A percentile compares a stretch with the other conserved stretches of the same genome.
phyloP scores from a whole-genome alignment of 2,329 filamentous ascomycete species.

The Verticillium isaacii region DNA sequence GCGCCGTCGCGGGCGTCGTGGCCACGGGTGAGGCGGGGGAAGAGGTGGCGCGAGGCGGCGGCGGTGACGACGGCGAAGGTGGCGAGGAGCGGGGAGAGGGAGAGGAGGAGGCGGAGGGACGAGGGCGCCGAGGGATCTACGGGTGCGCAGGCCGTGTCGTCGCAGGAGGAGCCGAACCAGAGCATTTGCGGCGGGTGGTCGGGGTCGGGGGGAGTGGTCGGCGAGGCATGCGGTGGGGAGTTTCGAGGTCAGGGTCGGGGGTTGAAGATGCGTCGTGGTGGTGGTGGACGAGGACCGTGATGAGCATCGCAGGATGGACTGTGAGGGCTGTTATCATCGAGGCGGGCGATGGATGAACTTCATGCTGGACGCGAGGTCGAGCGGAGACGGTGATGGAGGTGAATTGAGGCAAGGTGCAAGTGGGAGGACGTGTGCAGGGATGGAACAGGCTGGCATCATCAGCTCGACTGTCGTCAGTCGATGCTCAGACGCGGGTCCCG shows the following conservation, averaged over 20 bases:
- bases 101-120: slow-evolving; percentile 42
- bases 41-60: slow-evolving; percentile 63
- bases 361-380: neutral
- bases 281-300: neutral
- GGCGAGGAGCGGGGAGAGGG: slow-evolving; percentile 65
- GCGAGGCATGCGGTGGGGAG: slow-evolving; percentile 6
- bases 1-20: slow-evolving; percentile 49
- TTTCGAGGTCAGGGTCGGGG: neutral
- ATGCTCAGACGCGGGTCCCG: neutral
- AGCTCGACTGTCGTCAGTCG: neutral
- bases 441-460: neutral
- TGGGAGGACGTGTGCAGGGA: neutral
- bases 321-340: neutral
- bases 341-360: neutral
- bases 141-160: slow-evolving; percentile 52
- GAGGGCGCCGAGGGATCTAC: slow-evolving; percentile 31
- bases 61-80: slow-evolving; percentile 62
- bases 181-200: slow-evolving; percentile 8
- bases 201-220: neutral
- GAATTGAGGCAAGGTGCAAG: neutral
- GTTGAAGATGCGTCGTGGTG: neutral
- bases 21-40: slow-evolving; percentile 63
- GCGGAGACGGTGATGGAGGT: neutral
- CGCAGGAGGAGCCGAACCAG: slow-evolving; percentile 40
- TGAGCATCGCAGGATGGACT: neutral